Base-by-base conservation (phyloP, 2,329 filamentous ascomycete genomes). In the Orbilia javanica region DNA sequence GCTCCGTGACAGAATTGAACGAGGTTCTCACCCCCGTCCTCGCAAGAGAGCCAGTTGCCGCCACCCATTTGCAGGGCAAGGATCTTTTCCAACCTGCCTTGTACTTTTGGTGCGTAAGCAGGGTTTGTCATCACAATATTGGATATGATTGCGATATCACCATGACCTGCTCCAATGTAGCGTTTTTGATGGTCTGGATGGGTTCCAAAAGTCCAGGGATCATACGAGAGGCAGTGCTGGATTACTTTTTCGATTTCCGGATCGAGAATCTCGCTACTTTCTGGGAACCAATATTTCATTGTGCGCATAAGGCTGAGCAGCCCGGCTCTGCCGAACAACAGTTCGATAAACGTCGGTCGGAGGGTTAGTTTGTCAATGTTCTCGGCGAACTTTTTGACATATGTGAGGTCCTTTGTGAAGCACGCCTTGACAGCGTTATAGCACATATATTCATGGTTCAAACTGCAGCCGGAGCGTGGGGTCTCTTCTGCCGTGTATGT, bases 1-100 rank as follows among this genome's bases (percentile, higher is more conserved):
- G 89, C 89, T 1, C 90, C 90, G 81, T 92, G 90, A 81, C 90
- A 92, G 83, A 90, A 90, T 81, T 92, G 90, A 5, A 92, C 87
- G 5, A 90, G 84, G 48, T 85, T 80, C 11, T 79, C 84, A 78
- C 86, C 84, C 55, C 84, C 85, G 4, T 81, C 86, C 8, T 88
- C 85, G 55, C 86, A 88, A 5, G 87, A 87, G 0, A 89, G 89
- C 84, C 90, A 92, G 82, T 91, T 92, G 3, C 90, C 90, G 75
- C 87, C 88, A 3, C 87, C 84, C 65, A 86, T 86, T 81, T 93
- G 91, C 79, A 88, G 85, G 39, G 86, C 86, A 2, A 93, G 84
- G 10, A 93, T 82, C 8, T 86, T 85, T 0, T 85, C 85, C 3
- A 93, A 82, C 20, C 88, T 85, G 2, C 84, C 84, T 79, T 88